These are phyloP conservation scores for Cucumis cinereus DNA, from an alignment of 306 rosid genomes.

Conservation along the genomic window DNA sequence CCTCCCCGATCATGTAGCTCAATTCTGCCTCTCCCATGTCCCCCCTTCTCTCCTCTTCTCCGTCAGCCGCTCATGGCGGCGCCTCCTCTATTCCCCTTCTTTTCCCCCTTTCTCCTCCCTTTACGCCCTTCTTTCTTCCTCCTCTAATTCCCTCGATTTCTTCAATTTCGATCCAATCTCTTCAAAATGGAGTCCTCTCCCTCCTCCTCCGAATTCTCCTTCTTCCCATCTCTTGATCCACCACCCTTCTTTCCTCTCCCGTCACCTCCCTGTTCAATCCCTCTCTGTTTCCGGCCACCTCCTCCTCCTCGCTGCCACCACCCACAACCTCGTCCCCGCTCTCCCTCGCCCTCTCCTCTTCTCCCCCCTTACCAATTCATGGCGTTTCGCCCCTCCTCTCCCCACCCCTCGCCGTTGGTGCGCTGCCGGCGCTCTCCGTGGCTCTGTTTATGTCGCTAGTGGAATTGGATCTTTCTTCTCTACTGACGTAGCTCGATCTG, in stretches of 20 bases:
- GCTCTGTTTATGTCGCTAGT: constrained; percentile 48
- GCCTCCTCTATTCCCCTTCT: constrained; percentile 47
- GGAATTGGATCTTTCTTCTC: constrained; percentile 71
- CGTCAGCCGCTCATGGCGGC: constrained; percentile 63
- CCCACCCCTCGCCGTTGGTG: constrained; percentile 73
- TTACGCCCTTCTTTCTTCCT: constrained; percentile 33
- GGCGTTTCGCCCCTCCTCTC: constrained; percentile 47
- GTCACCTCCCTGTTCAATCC: constrained; percentile 57
- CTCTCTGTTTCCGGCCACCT: constrained; percentile 35
- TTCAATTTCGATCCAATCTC: constrained; percentile 54
- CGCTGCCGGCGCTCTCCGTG: constrained; percentile 24
- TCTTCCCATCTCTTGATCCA: constrained; percentile 37
- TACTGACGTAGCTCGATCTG: constrained; percentile 29
- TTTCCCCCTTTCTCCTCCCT: constrained; percentile 64
- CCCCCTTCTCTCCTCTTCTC: constrained; percentile 39
- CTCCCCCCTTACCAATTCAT: constrained; percentile 21
- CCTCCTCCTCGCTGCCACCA: constrained; percentile 63
- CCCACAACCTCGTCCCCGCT: constrained; percentile 41
- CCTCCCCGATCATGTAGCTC: constrained; percentile 72
- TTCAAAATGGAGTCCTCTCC: constrained; percentile 33
- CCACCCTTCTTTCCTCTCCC: constrained; percentile 80
- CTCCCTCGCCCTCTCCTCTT: constrained; percentile 54
- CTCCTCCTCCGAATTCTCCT: constrained; percentile 30
- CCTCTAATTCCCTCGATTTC: constrained; percentile 20
- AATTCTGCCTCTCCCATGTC: constrained; percentile 33